phyloP scores from a whole-genome alignment of 352 stramenopile genomes.

The Achlya hypogyna region DNA sequence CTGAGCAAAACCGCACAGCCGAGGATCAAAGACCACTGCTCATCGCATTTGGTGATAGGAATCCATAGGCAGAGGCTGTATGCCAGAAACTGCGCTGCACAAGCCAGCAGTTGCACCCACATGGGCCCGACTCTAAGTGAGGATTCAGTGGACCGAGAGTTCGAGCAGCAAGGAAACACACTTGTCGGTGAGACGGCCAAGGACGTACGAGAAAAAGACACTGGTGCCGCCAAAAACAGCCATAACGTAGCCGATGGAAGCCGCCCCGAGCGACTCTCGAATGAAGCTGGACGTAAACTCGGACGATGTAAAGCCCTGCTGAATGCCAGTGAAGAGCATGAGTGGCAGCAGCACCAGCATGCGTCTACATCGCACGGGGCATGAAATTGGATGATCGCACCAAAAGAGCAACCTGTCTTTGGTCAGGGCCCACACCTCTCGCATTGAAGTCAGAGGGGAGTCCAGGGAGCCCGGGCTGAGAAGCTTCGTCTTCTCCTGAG shows the following conservation, averaged over 20 bases:
- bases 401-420: neutral
- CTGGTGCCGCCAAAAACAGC: conserved; percentile 9
- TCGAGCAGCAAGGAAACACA: neutral
- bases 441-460: neutral
- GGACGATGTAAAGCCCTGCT: conserved; percentile 14
- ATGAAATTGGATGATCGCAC: neutral
- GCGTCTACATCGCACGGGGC: neutral
- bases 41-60: conserved; percentile 11
- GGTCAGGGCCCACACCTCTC: neutral
- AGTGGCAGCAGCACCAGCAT: conserved; percentile 4
- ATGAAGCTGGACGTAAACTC: conserved; percentile 19
- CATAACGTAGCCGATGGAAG: conserved; percentile 20
- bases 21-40: conserved; percentile 10
- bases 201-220: neutral
- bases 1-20: conserved; percentile 9
- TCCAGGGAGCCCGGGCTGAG: no score
- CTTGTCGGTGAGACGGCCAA: conserved; percentile 10
- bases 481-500: no score
- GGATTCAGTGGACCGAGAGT: neutral
- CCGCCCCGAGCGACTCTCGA: conserved; percentile 1
- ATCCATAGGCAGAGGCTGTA: neutral
- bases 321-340: conserved; percentile 11
- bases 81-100: neutral
- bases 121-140: conserved; percentile 15
- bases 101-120: neutral